Conservation (phyloP, 2,329 filamentous ascomycete genomes). For the Apiospora sp. region DNA sequence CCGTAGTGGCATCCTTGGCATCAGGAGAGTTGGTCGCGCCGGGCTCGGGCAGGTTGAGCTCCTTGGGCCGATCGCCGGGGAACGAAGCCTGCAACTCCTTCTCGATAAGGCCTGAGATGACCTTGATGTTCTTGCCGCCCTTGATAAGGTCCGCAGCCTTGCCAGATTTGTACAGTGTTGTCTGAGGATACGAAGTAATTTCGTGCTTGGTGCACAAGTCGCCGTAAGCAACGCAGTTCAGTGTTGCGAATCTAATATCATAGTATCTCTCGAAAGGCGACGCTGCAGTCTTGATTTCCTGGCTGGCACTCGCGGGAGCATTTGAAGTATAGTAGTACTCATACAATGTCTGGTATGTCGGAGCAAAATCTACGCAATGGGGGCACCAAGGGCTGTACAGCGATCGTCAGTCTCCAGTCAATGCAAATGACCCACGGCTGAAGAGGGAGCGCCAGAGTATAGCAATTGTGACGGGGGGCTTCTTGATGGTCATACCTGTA, state of each 20-base stretch:
- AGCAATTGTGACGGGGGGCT: neutral
- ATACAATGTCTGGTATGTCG: slow-evolving; percentile 89
- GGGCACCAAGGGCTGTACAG: slow-evolving; percentile 65
- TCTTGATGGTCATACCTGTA: slow-evolving; percentile 63
- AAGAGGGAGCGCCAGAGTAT: neutral
- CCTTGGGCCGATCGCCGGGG: slow-evolving; percentile 79
- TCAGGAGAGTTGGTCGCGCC: slow-evolving; percentile 63
- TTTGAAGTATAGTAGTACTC: slow-evolving; percentile 94
- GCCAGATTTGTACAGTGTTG: slow-evolving; percentile 83
- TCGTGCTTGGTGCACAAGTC: slow-evolving; percentile 77
- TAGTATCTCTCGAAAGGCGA: slow-evolving; percentile 78
- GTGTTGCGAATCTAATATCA: slow-evolving; percentile 83
- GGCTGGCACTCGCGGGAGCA: slow-evolving; percentile 64
- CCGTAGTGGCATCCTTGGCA: slow-evolving; percentile 32
- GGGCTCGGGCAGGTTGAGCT: slow-evolving; percentile 73
- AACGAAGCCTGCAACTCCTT: slow-evolving; percentile 77
- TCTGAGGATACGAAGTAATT: slow-evolving; percentile 77
- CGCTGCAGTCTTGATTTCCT: slow-evolving; percentile 50
- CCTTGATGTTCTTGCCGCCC: slow-evolving; percentile 72
- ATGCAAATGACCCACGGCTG: neutral
- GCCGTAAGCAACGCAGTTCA: slow-evolving; percentile 86
- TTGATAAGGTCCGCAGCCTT: slow-evolving; percentile 67
- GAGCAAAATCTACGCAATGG: slow-evolving; percentile 82
- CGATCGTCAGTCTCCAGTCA: slow-evolving; percentile 18
- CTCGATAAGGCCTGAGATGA: slow-evolving; percentile 77